These are phyloP conservation scores for Herpetospermum pedunculosum DNA, from an alignment of 306 rosid genomes.

Conservation along the genomic window DNA sequence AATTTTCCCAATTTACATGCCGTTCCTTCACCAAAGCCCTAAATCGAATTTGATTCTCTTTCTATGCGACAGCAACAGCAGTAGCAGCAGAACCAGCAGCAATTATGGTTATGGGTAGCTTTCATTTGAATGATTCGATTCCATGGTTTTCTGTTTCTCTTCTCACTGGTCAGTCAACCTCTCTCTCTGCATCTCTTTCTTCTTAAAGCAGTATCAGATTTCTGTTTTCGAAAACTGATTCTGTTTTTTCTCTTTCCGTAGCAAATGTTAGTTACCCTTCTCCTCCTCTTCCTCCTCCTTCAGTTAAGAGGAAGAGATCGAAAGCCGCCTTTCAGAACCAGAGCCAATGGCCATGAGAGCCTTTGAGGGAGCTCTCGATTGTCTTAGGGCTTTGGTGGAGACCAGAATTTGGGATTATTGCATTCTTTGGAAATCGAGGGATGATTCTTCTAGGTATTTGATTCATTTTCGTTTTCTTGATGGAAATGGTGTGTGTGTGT, in stretches of 20 bases:
- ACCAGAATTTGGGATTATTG: slow-evolving; percentile 52
- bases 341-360: slow-evolving; percentile 18
- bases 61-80: neutral
- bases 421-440: slow-evolving; percentile 65
- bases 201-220: neutral
- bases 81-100: too few relatives aligned
- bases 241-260: neutral
- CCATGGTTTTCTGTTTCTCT: neutral
- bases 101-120: slow-evolving; percentile 1
- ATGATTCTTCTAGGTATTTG: slow-evolving; percentile 44
- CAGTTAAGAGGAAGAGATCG: neutral
- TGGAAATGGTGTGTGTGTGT: neutral
- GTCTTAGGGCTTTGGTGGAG: slow-evolving; percentile 44
- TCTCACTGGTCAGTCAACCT: slow-evolving; percentile 2
- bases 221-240: slow-evolving; percentile 8
- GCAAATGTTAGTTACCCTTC: neutral
- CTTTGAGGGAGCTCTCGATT: slow-evolving; percentile 24
- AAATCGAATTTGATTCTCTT: neutral
- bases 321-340: neutral
- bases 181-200: neutral
- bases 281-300: neutral
- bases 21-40: neutral
- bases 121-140: neutral
- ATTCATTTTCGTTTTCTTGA: neutral
- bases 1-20: neutral